Conservation (phyloP, 2,329 filamentous ascomycete species). For the Zalaria obscura region DNA sequence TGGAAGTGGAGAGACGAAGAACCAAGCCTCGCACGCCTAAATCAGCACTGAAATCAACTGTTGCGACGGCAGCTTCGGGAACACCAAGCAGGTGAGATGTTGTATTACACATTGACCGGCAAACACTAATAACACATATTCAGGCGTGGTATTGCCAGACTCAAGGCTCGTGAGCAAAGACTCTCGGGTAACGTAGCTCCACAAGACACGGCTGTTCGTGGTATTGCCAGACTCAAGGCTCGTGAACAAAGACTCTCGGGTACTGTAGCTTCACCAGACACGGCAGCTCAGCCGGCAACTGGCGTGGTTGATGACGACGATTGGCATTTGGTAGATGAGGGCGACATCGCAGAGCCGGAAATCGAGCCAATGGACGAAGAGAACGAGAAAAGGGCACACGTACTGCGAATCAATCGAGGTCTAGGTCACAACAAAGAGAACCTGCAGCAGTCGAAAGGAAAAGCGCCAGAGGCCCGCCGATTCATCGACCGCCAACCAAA, state of each 20-base stretch:
- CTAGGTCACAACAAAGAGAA: conserved; percentile 17
- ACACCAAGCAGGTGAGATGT: too few relatives aligned
- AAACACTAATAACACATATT: background rate
- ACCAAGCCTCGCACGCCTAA: conserved; percentile 1
- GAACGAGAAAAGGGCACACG: background rate
- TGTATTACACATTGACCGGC: too few relatives aligned
- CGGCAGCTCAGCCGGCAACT: too few relatives aligned
- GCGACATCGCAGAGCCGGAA: background rate
- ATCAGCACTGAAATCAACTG: background rate
- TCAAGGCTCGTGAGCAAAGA: too few relatives aligned
- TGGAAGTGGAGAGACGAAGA: conserved; percentile 12
- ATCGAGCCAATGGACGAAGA: background rate
- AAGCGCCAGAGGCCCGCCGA: conserved; percentile 6
- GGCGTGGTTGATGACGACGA: too few relatives aligned
- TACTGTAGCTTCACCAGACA: too few relatives aligned
- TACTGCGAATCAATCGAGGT: too few relatives aligned
- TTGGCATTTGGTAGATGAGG: too few relatives aligned
- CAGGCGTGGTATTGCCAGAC: background rate
- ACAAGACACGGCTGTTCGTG: too few relatives aligned
- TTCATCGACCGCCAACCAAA: conserved; percentile 26
- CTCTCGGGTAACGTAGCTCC: too few relatives aligned
- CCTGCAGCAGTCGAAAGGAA: conserved; percentile 7
- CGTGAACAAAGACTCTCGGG: too few relatives aligned
- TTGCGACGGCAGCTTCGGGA: background rate
- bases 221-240: too few relatives aligned